Evolutionary conservation across 805 yeast species (phyloP).

Genomic region (Pichia californica): DNA sequence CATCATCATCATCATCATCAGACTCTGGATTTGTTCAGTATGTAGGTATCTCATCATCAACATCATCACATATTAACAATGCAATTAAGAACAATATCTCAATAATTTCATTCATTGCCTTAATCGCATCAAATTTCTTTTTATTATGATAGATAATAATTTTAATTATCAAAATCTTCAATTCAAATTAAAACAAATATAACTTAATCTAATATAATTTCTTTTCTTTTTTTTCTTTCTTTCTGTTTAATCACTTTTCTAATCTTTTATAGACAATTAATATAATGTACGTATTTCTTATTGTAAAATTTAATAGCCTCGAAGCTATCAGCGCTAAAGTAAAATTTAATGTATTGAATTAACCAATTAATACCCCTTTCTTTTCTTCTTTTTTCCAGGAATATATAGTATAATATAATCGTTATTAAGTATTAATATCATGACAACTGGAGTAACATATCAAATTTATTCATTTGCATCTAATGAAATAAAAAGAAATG

Average conservation of each 20-base stretch:
- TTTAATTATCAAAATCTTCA: not conserved
- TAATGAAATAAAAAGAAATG: constrained; percentile 10
- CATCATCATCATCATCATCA: constrained; percentile 1
- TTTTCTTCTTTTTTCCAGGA: no score
- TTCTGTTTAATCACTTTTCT: not conserved
- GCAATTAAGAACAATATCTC: not conserved
- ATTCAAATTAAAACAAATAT: no score
- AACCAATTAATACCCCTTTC: no score
- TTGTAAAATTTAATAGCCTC: no score
- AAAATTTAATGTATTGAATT: no score
- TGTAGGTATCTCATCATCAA: not conserved
- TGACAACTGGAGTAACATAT: not conserved
- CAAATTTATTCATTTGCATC: constrained; percentile 8
- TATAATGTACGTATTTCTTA: no score
- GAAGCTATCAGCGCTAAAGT: no score
- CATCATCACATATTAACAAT: not conserved
- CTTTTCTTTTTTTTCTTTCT: no score
- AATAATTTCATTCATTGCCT: not conserved
- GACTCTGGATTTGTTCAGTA: not conserved
- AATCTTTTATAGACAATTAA: not conserved
- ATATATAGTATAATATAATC: no score
- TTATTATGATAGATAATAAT: no score
- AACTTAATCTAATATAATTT: no score
- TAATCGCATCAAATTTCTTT: constrained; percentile 3
- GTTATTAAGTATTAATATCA: no score